A percentile compares a stretch with the other conserved stretches of the same genome.
These are phyloP conservation scores for Raphanus raphanistrum DNA, from an alignment of 345 rosid genomes.

Conservation along the genomic window DNA sequence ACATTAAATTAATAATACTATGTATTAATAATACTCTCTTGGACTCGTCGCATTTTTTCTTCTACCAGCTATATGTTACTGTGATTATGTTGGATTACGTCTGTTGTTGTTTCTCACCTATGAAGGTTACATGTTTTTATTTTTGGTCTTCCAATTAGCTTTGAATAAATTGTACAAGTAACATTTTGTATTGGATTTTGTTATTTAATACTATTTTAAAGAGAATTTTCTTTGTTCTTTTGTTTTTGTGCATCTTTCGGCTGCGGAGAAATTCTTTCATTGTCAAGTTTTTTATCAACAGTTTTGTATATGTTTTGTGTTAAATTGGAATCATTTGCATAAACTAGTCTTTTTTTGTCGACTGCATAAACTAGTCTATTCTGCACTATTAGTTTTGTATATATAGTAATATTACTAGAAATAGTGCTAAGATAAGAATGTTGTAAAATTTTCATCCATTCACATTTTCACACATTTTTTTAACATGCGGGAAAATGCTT, in stretches of 20 bases:
- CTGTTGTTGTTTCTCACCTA: conserved; percentile 20
- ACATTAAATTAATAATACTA: conserved; percentile 3
- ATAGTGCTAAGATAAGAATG: background rate
- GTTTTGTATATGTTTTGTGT: background rate
- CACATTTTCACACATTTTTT: background rate
- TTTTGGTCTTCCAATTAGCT: background rate
- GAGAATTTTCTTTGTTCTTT: background rate
- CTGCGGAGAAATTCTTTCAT: background rate
- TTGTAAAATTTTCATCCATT: background rate
- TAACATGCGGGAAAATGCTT: background rate
- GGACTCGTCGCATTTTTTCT: background rate
- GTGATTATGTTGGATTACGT: conserved; percentile 29
- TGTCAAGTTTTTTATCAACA: background rate
- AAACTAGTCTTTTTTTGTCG: background rate
- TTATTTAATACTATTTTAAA: background rate
- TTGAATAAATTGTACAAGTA: conserved; percentile 29
- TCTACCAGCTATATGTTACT: background rate
- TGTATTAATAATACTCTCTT: conserved; percentile 2
- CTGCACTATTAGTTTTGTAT: too few species aligned
- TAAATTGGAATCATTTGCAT: background rate
- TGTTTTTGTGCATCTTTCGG: background rate
- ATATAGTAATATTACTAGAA: background rate
- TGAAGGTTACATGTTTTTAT: conserved; percentile 20
- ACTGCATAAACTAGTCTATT: background rate
- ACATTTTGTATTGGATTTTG: background rate